Evolutionary conservation across 1,284 basidiomycete species (phyloP).

Genomic region (Thelephora terrestris): DNA sequence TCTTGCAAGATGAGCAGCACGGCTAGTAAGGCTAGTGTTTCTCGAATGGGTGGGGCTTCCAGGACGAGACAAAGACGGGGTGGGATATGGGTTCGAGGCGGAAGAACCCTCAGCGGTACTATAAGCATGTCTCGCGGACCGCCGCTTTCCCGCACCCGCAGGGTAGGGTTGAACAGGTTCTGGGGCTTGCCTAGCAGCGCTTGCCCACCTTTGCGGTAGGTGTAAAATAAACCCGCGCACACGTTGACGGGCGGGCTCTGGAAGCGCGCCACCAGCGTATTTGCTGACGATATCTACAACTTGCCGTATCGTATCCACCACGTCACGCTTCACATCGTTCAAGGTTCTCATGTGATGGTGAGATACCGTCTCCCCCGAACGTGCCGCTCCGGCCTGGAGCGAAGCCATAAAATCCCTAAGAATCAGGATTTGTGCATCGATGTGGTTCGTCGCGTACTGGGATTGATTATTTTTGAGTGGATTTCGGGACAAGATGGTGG

Average conservation of each 20-base stretch:
- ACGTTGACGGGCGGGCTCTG: constrained; percentile 69
- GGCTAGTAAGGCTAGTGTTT: constrained; percentile 13
- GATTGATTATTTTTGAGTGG: not conserved
- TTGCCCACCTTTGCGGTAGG: constrained; percentile 74
- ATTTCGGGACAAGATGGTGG: constrained; percentile 2
- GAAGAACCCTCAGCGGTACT: not conserved
- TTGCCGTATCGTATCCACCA: constrained; percentile 79
- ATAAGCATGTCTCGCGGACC: constrained; percentile 14
- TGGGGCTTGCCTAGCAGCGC: constrained; percentile 16
- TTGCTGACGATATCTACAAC: constrained; percentile 83
- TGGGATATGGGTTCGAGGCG: constrained; percentile 4
- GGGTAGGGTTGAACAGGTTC: constrained; percentile 7
- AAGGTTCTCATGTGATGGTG: constrained; percentile 56
- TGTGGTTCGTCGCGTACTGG: constrained; percentile 80
- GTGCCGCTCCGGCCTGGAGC: constrained; percentile 38
- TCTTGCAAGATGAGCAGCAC: not conserved
- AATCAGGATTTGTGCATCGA: constrained; percentile 79
- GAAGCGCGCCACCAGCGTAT: constrained; percentile 77
- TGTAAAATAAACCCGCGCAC: constrained; percentile 77
- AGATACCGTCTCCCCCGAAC: constrained; percentile 28
- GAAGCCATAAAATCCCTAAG: constrained; percentile 74
- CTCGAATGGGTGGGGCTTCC: constrained; percentile 17
- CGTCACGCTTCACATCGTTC: constrained; percentile 66
- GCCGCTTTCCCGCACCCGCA: constrained; percentile 12
- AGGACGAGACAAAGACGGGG: not conserved